These are phyloP conservation scores for Schizosaccharomyces pombe DNA, from an alignment of 805 yeast species.

Conservation along the genomic window DNA sequence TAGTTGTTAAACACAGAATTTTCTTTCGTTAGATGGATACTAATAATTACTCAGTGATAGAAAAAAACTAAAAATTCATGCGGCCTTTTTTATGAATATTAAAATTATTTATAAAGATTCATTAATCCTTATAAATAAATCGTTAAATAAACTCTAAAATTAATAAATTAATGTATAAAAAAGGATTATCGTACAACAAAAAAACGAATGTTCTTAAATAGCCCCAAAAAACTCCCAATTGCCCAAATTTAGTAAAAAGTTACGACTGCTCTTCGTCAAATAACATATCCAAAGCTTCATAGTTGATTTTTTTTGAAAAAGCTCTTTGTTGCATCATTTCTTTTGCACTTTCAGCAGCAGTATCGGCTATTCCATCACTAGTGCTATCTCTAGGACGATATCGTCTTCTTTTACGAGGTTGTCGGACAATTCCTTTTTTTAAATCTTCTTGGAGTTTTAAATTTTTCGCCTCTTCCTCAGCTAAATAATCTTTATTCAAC, in stretches of 20 bases:
- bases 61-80: too few species aligned
- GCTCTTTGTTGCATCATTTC: constrained; percentile 52
- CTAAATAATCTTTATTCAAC: constrained; percentile 59
- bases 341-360: constrained; percentile 63
- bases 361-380: constrained; percentile 19
- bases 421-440: constrained; percentile 48
- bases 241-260: neutral
- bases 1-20: too few species aligned
- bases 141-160: too few species aligned
- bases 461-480: constrained; percentile 66
- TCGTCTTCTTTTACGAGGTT: constrained; percentile 20
- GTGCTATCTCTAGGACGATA: constrained; percentile 12
- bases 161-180: too few species aligned
- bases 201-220: neutral
- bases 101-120: too few species aligned
- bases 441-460: constrained; percentile 70
- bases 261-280: constrained; percentile 8
- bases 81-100: too few species aligned
- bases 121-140: too few species aligned
- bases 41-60: too few species aligned
- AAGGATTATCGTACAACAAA: too few species aligned
- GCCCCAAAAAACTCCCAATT: neutral
- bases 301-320: constrained; percentile 74
- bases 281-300: constrained; percentile 40
- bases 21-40: too few species aligned